A percentile compares a stretch with the other conserved stretches of the same genome.
These are phyloP conservation scores for Candida caryicola DNA, from an alignment of 805 yeast species.

Conservation along the genomic window DNA sequence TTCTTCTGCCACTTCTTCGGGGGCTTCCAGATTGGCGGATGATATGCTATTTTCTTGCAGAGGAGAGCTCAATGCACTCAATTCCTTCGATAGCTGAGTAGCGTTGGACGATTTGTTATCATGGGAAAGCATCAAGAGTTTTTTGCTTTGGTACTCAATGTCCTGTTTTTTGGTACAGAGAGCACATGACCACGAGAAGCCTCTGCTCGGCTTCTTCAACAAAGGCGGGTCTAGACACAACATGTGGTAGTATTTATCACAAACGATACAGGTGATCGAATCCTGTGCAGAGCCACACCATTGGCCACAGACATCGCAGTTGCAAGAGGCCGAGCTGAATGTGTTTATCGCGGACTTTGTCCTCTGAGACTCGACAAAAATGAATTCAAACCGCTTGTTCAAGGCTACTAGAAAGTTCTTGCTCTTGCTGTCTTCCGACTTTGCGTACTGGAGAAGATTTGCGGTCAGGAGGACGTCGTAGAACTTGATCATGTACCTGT, in stretches of 20 bases:
- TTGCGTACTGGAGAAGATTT: slow-evolving; percentile 36
- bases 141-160: slow-evolving; percentile 36
- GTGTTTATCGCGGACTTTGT: slow-evolving; percentile 60
- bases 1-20: slow-evolving; percentile 6
- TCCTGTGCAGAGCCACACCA: slow-evolving; percentile 74
- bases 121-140: slow-evolving; percentile 39
- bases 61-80: slow-evolving; percentile 12
- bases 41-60: slow-evolving; percentile 1
- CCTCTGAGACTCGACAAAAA: slow-evolving; percentile 69
- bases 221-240: slow-evolving; percentile 85
- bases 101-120: slow-evolving; percentile 42
- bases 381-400: slow-evolving; percentile 63
- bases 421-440: slow-evolving; percentile 48
- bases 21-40: not conserved
- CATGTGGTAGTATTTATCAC: slow-evolving; percentile 71
- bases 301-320: slow-evolving; percentile 73
- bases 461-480: slow-evolving; percentile 73
- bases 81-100: slow-evolving; percentile 27
- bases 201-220: slow-evolving; percentile 73
- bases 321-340: slow-evolving; percentile 51
- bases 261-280: slow-evolving; percentile 76
- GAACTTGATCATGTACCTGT: slow-evolving; percentile 77
- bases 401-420: slow-evolving; percentile 59
- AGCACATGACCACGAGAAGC: slow-evolving; percentile 90
- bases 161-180: slow-evolving; percentile 64